phyloP scores from a whole-genome alignment of 192 early-diverging fungal species.

The Linnemannia schmuckeri region DNA sequence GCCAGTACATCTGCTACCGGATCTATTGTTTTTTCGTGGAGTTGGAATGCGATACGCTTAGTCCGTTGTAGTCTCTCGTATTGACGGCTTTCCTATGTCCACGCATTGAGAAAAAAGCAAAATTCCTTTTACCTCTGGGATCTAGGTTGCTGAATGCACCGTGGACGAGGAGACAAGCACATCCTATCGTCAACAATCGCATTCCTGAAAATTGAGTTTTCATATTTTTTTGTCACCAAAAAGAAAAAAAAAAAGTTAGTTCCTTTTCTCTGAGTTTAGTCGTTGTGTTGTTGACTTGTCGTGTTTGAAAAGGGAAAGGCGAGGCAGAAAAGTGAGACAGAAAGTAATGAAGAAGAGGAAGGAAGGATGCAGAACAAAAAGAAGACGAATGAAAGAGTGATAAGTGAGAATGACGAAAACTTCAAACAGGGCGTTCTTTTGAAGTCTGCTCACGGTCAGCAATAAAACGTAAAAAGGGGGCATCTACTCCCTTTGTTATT shows the following conservation, averaged over 20 bases:
- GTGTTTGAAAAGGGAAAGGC: too few relatives aligned
- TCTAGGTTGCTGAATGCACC: not conserved
- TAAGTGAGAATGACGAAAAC: too few relatives aligned
- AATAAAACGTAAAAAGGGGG: not conserved
- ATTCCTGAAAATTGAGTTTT: not conserved
- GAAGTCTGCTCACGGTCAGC: too few relatives aligned
- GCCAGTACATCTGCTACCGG: conserved; percentile 6
- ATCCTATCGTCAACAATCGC: not conserved
- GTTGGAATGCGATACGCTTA: too few relatives aligned
- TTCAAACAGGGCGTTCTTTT: too few relatives aligned
- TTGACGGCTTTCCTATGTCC: too few relatives aligned
- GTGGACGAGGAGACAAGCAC: not conserved
- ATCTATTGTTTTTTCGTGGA: not conserved
- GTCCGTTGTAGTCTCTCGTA: too few relatives aligned
- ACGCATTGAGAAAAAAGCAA: not conserved
- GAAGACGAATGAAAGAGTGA: too few relatives aligned
- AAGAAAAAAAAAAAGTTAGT: too few relatives aligned
- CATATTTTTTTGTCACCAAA: conserved; percentile 4
- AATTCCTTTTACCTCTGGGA: not conserved
- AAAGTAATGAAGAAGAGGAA: too few relatives aligned
- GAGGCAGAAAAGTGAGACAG: not conserved
- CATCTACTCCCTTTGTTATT: not conserved
- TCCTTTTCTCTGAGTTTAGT: too few relatives aligned
- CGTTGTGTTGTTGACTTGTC: not conserved
- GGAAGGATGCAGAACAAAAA: too few relatives aligned